phyloP scores from a whole-genome alignment of 306 rosid genomes.

The Prunus persica region DNA sequence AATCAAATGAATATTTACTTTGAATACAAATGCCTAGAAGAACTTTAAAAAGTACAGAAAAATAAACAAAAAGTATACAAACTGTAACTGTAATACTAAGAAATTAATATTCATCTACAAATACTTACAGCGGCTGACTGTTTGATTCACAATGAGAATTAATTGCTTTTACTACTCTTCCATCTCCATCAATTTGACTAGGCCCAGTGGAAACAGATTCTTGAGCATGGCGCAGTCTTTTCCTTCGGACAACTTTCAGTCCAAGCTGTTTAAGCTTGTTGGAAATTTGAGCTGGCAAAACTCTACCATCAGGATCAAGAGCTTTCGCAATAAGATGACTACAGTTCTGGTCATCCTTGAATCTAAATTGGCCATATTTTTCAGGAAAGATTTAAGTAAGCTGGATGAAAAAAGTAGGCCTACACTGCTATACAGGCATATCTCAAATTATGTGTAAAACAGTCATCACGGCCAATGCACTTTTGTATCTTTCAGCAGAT shows the following conservation, averaged over 20 bases:
- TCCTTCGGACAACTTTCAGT: constrained; percentile 46
- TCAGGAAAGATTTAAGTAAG: constrained; percentile 16
- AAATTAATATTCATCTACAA: background rate
- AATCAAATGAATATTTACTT: background rate
- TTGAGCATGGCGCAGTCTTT: constrained; percentile 30
- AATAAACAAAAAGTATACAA: background rate
- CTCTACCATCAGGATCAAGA: constrained; percentile 64
- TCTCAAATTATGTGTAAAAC: background rate
- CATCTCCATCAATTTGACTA: constrained; percentile 40
- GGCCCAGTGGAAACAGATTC: constrained; percentile 30
- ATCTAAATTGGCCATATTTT: constrained; percentile 40
- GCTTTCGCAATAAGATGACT: constrained; percentile 60
- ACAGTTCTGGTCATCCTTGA: constrained; percentile 65
- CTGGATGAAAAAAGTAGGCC: constrained; percentile 5
- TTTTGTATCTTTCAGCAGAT: background rate
- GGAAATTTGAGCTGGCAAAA: constrained; percentile 67
- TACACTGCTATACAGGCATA: background rate
- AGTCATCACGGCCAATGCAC: background rate
- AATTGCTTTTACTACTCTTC: constrained; percentile 14
- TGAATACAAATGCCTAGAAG: background rate
- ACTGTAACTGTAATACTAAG: background rate
- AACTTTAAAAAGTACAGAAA: constrained; percentile 1
- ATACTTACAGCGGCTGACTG: constrained; percentile 53
- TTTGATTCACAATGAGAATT: constrained; percentile 27
- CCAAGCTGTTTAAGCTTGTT: constrained; percentile 70